Conservation (phyloP, 2,329 filamentous ascomycete species). For the Chlorencoelia australis region DNA sequence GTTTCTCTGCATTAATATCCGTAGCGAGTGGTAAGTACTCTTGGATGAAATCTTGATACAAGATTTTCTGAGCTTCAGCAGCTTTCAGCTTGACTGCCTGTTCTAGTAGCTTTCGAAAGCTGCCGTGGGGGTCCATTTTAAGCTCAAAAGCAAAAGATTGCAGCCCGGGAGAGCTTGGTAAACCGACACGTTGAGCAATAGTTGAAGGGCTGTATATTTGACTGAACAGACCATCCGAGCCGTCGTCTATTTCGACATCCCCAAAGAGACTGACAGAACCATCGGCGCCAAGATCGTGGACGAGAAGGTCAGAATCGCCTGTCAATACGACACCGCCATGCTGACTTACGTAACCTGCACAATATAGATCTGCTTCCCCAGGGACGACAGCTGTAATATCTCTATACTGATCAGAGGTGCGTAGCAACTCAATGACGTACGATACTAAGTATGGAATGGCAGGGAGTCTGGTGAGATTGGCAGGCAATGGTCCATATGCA, state of each 20-base stretch:
- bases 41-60: conserved; percentile 18
- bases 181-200: conserved; percentile 36
- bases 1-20: not conserved
- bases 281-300: conserved; percentile 55
- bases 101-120: conserved; percentile 18
- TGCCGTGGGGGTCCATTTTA: conserved; percentile 16
- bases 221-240: conserved; percentile 16
- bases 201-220: conserved; percentile 31
- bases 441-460: conserved; percentile 63
- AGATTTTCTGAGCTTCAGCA: conserved; percentile 8
- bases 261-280: conserved; percentile 60
- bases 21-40: conserved; percentile 15
- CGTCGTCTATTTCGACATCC: conserved; percentile 37
- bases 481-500: conserved; percentile 13
- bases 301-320: conserved; percentile 77
- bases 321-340: conserved; percentile 55
- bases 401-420: conserved; percentile 33
- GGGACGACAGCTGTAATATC: conserved; percentile 51
- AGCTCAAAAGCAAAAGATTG: conserved; percentile 29
- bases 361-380: conserved; percentile 78
- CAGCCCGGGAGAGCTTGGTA: conserved; percentile 30
- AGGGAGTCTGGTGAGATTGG: conserved; percentile 27
- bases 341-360: conserved; percentile 52
- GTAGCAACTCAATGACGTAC: conserved; percentile 61
- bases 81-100: conserved; percentile 16